Base-by-base conservation (phyloP, 768 basidiomycete species). In the Pluteus cervinus region DNA sequence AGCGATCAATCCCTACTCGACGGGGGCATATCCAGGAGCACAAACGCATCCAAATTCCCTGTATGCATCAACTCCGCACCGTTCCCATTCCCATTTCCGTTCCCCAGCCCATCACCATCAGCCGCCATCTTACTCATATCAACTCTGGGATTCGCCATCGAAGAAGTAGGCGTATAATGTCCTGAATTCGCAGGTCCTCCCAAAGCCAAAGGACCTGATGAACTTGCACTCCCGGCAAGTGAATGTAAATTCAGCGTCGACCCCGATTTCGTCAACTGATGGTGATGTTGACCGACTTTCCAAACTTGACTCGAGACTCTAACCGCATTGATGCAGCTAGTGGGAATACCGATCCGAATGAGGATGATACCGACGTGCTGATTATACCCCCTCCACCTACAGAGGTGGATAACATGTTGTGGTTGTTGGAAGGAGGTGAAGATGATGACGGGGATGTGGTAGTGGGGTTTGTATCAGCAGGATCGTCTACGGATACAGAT, bases 11-110 rank as follows among this genome's bases (percentile, higher is more conserved):
- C 30, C 20, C 26, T 29, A n/a, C 31, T 29, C 14, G 33, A 29
- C 4, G 36, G n/a, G 11, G 76, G 76, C 66, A 77, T 64, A 48
- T 79, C 76, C 7, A 76, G 76, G 26, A 79, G 76, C 41, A 79
- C 51, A n/a, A n/a, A n/a, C n/a, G n/a, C n/a, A n/a, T n/a, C n/a
- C n/a, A 75, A 62, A 52, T 66, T 70, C 25, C 55, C 54, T 51
- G 70, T 71, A 46, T 62, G 71, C 21, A 32, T 40, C 43, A 68
- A 54, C 43, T 48, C 35, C 32, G 35, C 30, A 44, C 50, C 29
- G 31, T 30, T 15, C 30, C 49, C n/a, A 33, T 53, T 30, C 36
- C 41, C 31, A 30, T 43, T 23, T 29, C 39, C 10, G 33, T 18
- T 17, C 30, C 41, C 40, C n/a, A n/a, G n/a, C n/a, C n/a, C n/a